Conservation (phyloP, 2,329 filamentous ascomycete genomes). For the Lasiodiplodia sp. region DNA sequence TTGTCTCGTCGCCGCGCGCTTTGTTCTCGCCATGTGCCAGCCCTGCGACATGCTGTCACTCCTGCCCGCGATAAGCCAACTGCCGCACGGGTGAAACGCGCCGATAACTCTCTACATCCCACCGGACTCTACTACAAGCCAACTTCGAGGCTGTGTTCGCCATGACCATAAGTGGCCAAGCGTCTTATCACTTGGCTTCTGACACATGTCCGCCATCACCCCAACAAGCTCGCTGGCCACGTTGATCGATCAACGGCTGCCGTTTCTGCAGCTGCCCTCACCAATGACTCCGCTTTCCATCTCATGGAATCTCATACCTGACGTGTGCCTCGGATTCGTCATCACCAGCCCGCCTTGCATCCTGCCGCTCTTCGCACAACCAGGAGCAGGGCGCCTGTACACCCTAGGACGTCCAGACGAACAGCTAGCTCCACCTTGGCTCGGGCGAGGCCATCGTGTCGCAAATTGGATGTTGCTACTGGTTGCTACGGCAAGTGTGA, state of each 20-base stretch:
- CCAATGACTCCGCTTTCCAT: background rate
- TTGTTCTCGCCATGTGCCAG: slow-evolving; percentile 7
- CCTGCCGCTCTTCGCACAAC: slow-evolving; percentile 5
- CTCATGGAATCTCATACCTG: background rate
- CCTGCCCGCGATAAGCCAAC: background rate
- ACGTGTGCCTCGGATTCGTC: slow-evolving; percentile 20
- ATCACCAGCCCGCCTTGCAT: slow-evolving; percentile 3
- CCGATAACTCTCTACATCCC: background rate
- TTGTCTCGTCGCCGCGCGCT: background rate
- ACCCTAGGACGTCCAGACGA: background rate
- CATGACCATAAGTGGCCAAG: background rate
- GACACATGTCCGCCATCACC: slow-evolving; percentile 24
- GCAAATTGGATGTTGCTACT: background rate
- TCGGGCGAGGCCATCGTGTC: slow-evolving; percentile 1
- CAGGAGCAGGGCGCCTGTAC: slow-evolving; percentile 1
- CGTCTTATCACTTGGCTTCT: slow-evolving; percentile 21
- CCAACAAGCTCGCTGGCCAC: slow-evolving; percentile 18
- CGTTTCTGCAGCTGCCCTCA: background rate
- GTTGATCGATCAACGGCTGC: slow-evolving; percentile 17
- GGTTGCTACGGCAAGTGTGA: slow-evolving; percentile 12
- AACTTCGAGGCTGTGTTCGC: background rate
- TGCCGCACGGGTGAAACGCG: background rate
- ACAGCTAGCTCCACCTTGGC: background rate
- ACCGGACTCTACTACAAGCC: background rate
- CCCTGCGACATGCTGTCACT: background rate